phyloP scores from a whole-genome alignment of 805 yeast species.

The Pichia exigua region DNA sequence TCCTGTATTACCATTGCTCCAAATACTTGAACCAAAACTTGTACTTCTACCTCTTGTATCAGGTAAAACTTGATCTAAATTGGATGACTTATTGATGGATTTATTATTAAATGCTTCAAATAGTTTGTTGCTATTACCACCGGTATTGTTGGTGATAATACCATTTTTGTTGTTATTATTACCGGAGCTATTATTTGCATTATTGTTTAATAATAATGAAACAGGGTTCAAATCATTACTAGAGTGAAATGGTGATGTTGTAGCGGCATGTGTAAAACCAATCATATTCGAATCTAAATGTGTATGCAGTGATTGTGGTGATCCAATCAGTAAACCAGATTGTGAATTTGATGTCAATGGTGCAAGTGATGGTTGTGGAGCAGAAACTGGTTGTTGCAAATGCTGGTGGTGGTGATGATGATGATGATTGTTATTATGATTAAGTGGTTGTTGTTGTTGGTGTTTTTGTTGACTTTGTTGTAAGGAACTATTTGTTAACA shows the following conservation, averaged over 20 bases:
- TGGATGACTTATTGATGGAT: background rate
- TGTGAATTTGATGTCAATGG: background rate
- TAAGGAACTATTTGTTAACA: constrained; percentile 11
- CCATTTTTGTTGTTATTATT: background rate
- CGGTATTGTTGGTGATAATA: background rate
- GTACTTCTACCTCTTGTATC: constrained; percentile 25
- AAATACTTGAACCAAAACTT: constrained; percentile 30
- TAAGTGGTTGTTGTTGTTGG: background rate
- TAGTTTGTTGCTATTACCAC: background rate
- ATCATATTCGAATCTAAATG: background rate
- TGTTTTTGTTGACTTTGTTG: background rate
- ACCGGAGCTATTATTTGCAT: background rate
- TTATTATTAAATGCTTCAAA: background rate
- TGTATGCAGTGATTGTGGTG: constrained; percentile 4
- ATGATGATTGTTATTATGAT: background rate
- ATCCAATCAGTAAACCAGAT: constrained; percentile 1
- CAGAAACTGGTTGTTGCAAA: background rate
- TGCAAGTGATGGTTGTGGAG: background rate
- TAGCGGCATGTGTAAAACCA: constrained; percentile 13
- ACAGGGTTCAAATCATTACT: background rate
- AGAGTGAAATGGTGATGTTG: constrained; percentile 14
- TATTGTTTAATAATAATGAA: constrained; percentile 10
- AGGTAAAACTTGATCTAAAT: background rate
- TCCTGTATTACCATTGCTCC: constrained; percentile 22
- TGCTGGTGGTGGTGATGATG: background rate